A percentile compares a stretch with the other conserved stretches of the same genome.
Evolutionary conservation across 2,329 filamentous ascomycete genomes (phyloP).

Genomic region (Thyridium curvatum): DNA sequence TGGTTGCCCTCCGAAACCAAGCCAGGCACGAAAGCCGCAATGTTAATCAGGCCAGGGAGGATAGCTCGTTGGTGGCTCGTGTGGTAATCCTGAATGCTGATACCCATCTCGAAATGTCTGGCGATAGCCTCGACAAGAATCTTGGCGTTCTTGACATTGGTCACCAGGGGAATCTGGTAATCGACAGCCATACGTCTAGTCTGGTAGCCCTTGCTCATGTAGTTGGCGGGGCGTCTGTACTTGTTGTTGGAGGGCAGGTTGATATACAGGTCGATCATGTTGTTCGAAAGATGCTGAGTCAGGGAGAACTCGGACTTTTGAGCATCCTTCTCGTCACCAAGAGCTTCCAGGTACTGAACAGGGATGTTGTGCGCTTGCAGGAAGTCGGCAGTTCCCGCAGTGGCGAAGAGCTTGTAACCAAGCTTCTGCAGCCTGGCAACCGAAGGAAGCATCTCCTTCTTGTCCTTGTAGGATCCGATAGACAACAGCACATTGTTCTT

Average conservation of each 20-base stretch:
- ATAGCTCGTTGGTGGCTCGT: constrained; percentile 75
- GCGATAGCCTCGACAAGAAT: constrained; percentile 91
- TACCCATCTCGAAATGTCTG: constrained; percentile 77
- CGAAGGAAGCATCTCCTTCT: constrained; percentile 92
- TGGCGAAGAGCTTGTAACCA: constrained; percentile 94
- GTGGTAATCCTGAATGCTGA: constrained; percentile 83
- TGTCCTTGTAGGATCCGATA: constrained; percentile 96
- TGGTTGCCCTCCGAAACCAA: constrained; percentile 57
- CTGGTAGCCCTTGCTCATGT: constrained; percentile 96
- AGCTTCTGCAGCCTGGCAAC: constrained; percentile 83
- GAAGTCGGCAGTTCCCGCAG: constrained; percentile 94
- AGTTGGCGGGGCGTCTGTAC: constrained; percentile 92
- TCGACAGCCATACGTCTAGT: constrained; percentile 97
- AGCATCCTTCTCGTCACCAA: constrained; percentile 70
- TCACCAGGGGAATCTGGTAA: constrained; percentile 92
- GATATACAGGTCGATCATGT: constrained; percentile 98
- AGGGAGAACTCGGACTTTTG: constrained; percentile 95
- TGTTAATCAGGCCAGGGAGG: constrained; percentile 70
- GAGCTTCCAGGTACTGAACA: constrained; percentile 88
- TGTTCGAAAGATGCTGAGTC: constrained; percentile 93
- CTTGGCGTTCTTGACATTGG: constrained; percentile 99
- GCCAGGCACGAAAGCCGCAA: constrained; percentile 74
- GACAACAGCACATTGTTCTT: constrained; percentile 94
- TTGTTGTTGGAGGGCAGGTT: constrained; percentile 98
- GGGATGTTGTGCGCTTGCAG: constrained; percentile 86